Conservation (phyloP, 371 early-diverging fungal genomes). For the Syncephalastrum sp. region DNA sequence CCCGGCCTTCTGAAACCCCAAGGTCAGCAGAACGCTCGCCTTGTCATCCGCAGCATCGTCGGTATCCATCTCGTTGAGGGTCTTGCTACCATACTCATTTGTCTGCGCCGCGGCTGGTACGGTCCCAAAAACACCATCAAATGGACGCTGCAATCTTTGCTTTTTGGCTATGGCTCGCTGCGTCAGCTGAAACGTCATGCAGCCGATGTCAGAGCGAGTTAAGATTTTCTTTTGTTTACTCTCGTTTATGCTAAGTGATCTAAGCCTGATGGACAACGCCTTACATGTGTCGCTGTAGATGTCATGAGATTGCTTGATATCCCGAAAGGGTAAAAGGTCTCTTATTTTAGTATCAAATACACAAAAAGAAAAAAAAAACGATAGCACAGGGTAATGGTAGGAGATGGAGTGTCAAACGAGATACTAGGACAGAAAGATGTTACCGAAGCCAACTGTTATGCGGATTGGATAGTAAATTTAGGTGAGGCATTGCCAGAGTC, state of each 20-base stretch:
- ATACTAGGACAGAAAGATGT: not conserved
- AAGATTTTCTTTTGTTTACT: constrained; percentile 1
- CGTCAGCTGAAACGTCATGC: constrained; percentile 7
- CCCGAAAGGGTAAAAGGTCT: too few species aligned
- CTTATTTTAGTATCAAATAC: too few species aligned
- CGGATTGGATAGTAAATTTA: constrained; percentile 28
- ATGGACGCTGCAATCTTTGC: constrained; percentile 34
- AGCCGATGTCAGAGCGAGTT: constrained; percentile 7
- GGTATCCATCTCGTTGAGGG: constrained; percentile 24
- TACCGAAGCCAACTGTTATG: too few species aligned
- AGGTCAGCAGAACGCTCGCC: not conserved
- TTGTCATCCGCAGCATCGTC: constrained; percentile 7
- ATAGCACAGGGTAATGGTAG: not conserved
- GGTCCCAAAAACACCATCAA: constrained; percentile 28
- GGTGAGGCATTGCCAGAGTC: constrained; percentile 50
- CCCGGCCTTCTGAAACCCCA: constrained; percentile 1
- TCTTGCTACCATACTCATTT: constrained; percentile 19
- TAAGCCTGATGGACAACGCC: too few species aligned
- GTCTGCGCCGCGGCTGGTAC: constrained; percentile 45
- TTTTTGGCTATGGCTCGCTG: constrained; percentile 30
- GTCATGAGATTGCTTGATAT: too few species aligned
- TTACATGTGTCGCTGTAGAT: too few species aligned
- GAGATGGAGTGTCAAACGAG: not conserved
- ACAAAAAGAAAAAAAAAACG: too few species aligned
- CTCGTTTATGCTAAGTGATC: too few species aligned